Evolutionary conservation across 73 alveolate genomes (phyloP), one percentile per base, ranked within the genome.

Genomic region (Stentor roeselii): DNA sequence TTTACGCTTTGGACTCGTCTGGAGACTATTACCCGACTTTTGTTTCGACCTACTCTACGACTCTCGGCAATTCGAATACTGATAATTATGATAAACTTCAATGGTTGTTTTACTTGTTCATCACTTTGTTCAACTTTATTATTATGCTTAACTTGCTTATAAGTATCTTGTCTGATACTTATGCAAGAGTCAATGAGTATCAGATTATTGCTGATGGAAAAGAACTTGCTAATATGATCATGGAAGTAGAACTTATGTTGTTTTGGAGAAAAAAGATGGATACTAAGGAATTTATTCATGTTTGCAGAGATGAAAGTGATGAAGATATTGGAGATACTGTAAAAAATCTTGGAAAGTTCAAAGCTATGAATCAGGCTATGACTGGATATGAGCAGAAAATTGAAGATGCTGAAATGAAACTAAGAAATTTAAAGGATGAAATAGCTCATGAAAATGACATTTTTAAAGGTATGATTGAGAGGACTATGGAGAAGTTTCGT

Each of bases 121-220:
- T 50, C 6, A 50, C 67, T 21, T 50, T 50, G 21, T 50, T 50
- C 67, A 50, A 50, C 21, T 50, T 50, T 50, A 50, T 50, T 50
- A 50, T 50, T 50, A 50, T 50, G 67, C 21, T 50, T 6, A 50
- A 50, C 21, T 21, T 50, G 21, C 67, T 50, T 50, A 50, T 50
- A 11, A 50, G 67, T 50, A 50, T 50, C 6, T 50, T 50, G 21
- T 50, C 67, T 50, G 67, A 50, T 50, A 50, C 67, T 11, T 50
- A 50, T 50, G 21, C 67, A 11, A 50, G 67, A 21, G 67, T 50
- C 21, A 50, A 50, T 11, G 67, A 50, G 6, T 11, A 11, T 6
- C 67, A 50, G 21, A 50, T 50, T 50, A 50, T 50, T 50, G 67
- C 67, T 50, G 67, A 50, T 50, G 67, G 67, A 50, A 6, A 50